Evolutionary conservation across 495 filamentous ascomycete genomes (phyloP).

Genomic region (Letharia lupina): DNA sequence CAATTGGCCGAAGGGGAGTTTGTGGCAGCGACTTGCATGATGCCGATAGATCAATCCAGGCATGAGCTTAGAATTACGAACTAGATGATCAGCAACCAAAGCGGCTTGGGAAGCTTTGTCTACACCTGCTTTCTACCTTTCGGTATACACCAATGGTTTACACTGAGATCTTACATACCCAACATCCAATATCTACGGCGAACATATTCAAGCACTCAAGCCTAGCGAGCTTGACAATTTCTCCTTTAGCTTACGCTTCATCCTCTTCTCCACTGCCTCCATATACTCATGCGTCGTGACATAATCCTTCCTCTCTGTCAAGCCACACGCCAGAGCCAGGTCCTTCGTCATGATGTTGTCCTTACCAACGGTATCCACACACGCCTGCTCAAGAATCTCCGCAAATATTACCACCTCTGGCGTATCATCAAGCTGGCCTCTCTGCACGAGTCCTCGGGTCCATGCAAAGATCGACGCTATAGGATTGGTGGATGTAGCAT

Average conservation of each 20-base stretch:
- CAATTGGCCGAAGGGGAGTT: neutral
- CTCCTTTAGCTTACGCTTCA: slow-evolving; percentile 58
- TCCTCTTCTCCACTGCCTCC: slow-evolving; percentile 75
- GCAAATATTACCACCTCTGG: slow-evolving; percentile 84
- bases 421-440: slow-evolving; percentile 81
- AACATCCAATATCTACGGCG: slow-evolving; percentile 6
- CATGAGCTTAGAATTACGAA: slow-evolving; percentile 4
- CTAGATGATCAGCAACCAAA: slow-evolving; percentile 11
- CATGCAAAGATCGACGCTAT: slow-evolving; percentile 98
- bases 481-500: slow-evolving; percentile 95
- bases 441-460: slow-evolving; percentile 90
- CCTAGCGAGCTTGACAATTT: slow-evolving; percentile 29
- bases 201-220: neutral
- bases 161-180: neutral
- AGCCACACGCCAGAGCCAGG: slow-evolving; percentile 81
- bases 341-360: slow-evolving; percentile 99
- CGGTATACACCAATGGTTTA: neutral
- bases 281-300: slow-evolving; percentile 86
- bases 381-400: slow-evolving; percentile 86
- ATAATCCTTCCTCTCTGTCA: slow-evolving; percentile 69
- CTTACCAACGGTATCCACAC: slow-evolving; percentile 83
- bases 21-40: slow-evolving; percentile 5
- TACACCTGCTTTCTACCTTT: neutral
- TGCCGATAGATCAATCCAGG: slow-evolving; percentile 14
- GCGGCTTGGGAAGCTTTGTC: neutral